Evolutionary conservation across 1,284 basidiomycete genomes (phyloP).

Genomic region (Lentinus polychrous): DNA sequence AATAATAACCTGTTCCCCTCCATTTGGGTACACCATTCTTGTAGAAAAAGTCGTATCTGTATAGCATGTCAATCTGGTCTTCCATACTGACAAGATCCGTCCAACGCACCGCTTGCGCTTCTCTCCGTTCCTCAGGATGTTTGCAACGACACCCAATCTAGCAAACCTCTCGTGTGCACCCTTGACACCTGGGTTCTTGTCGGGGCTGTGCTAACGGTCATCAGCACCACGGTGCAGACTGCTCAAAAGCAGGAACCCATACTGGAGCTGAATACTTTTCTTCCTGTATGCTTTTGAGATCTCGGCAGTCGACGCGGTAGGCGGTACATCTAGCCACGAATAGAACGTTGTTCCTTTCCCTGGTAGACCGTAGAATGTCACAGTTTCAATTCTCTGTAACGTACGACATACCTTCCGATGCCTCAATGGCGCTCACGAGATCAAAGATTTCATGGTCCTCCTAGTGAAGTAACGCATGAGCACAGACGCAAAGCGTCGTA

Average conservation of each 20-base stretch:
- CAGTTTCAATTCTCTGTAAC: background rate
- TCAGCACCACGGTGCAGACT: background rate
- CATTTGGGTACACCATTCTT: conserved; percentile 88
- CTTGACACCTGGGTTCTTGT: conserved; percentile 85
- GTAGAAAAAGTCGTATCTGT: conserved; percentile 85
- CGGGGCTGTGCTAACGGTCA: conserved; percentile 54
- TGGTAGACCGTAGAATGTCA: conserved; percentile 18
- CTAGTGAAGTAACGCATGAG: conserved; percentile 28
- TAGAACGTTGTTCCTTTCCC: conserved; percentile 89
- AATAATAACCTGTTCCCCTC: conserved; percentile 87
- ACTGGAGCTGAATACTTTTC: conserved; percentile 85
- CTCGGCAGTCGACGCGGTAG: conserved; percentile 63
- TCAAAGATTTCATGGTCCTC: conserved; percentile 96
- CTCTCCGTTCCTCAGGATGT: conserved; percentile 73
- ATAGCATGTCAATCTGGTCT: background rate
- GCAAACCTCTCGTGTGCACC: conserved; percentile 83
- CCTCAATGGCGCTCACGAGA: conserved; percentile 80
- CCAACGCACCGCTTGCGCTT: conserved; percentile 66
- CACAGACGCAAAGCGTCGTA: background rate
- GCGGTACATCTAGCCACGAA: conserved; percentile 71
- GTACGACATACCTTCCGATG: conserved; percentile 59
- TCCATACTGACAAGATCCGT: background rate
- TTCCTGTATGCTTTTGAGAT: conserved; percentile 87
- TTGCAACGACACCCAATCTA: conserved; percentile 77
- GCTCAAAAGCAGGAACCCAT: conserved; percentile 24